Conservation (phyloP, 2,329 filamentous ascomycete genomes). For the Fusarium fracticaudum region DNA sequence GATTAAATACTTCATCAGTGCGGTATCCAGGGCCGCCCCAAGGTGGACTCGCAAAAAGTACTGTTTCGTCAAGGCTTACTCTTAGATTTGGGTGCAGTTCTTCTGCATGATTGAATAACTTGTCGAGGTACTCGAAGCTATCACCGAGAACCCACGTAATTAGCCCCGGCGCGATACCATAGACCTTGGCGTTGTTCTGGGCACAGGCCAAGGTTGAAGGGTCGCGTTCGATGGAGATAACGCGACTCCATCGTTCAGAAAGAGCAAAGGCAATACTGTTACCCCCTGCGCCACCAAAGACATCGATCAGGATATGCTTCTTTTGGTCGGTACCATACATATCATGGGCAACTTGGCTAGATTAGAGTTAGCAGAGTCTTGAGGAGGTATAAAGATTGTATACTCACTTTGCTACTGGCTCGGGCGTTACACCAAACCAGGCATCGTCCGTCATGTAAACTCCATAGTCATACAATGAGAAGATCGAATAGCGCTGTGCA, state of each 20-base stretch:
- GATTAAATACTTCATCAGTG: conserved; percentile 77
- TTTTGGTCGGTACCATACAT: conserved; percentile 64
- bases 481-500: conserved; percentile 87
- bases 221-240: conserved; percentile 91
- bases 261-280: conserved; percentile 95
- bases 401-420: conserved; percentile 83
- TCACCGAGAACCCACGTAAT: conserved; percentile 91
- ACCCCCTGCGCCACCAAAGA: conserved; percentile 90
- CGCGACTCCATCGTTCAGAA: conserved; percentile 78
- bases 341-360: conserved; percentile 78
- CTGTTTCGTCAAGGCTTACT: conserved; percentile 54
- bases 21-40: conserved; percentile 69
- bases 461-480: conserved; percentile 86
- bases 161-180: conserved; percentile 74
- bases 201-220: conserved; percentile 84
- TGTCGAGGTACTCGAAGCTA: conserved; percentile 78
- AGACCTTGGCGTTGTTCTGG: conserved; percentile 88
- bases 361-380: not conserved
- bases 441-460: conserved; percentile 91
- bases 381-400: not conserved
- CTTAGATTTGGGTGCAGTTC: conserved; percentile 52
- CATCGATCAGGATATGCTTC: conserved; percentile 80
- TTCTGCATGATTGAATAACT: conserved; percentile 50
- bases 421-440: conserved; percentile 97
- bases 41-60: conserved; percentile 67